Percentiles rank a stretch among this genome's conserved stretches.
Evolutionary conservation across 176 grass and related monocot genomes (phyloP).

Genomic region (Musa troglodytarum): DNA sequence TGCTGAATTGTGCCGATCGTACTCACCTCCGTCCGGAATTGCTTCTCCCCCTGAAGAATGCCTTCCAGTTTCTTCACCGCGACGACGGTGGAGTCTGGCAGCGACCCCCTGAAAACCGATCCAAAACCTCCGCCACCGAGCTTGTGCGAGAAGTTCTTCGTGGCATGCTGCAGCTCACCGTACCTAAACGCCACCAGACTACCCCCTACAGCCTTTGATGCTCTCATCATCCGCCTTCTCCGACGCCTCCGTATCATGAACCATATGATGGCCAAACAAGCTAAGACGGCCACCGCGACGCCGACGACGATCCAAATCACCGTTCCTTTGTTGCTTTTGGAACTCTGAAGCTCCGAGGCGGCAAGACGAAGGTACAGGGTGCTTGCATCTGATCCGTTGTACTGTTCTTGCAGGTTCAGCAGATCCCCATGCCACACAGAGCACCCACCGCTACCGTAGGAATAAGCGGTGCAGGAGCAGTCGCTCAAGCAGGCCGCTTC

Average conservation of each 20-base stretch:
- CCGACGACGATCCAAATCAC: conserved; percentile 35
- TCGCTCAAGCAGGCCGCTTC: conserved; percentile 43
- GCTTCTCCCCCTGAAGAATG: conserved; percentile 75
- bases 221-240: conserved; percentile 29
- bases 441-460: conserved; percentile 41
- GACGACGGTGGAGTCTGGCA: conserved; percentile 53
- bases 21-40: conserved; percentile 91
- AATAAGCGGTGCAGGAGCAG: conserved; percentile 63
- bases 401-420: conserved; percentile 46
- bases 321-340: conserved; percentile 34
- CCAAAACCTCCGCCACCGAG: conserved; percentile 68
- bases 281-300: conserved; percentile 22
- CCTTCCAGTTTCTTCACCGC: conserved; percentile 76
- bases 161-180: conserved; percentile 54
- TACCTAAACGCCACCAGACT: conserved; percentile 55
- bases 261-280: conserved; percentile 19
- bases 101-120: conserved; percentile 52
- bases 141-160: conserved; percentile 60
- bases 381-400: conserved; percentile 28
- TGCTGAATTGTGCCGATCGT: conserved; percentile 73
- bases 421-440: conserved; percentile 57
- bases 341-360: conserved; percentile 52
- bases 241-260: conserved; percentile 33
- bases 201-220: conserved; percentile 41
- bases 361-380: conserved; percentile 67